A percentile compares a stretch with the other conserved stretches of the same genome.
Conservation (phyloP, 2,329 filamentous ascomycete genomes). For the Malbranchea cinnamomea region DNA sequence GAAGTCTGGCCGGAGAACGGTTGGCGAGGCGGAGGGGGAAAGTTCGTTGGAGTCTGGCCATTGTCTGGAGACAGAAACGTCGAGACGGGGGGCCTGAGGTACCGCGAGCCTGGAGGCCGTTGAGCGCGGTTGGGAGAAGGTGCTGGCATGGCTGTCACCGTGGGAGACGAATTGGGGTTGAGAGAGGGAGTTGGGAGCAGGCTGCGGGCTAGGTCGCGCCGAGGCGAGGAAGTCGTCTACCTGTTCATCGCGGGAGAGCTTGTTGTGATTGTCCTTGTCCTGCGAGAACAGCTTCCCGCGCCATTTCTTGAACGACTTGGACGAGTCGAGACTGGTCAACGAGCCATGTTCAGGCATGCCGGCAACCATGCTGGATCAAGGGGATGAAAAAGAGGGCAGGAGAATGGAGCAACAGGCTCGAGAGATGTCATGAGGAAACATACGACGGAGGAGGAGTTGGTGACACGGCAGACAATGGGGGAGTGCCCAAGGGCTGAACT, state of each 20-base stretch:
- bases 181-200: conserved; percentile 2
- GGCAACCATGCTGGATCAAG: conserved; percentile 7
- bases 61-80: conserved; percentile 20
- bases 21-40: conserved; percentile 9
- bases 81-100: conserved; percentile 19
- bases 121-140: conserved; percentile 2
- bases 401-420: neutral
- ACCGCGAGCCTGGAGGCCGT: conserved; percentile 11
- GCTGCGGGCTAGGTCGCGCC: conserved; percentile 28
- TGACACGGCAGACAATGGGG: no score
- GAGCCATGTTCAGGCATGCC: conserved; percentile 7
- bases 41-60: conserved; percentile 19
- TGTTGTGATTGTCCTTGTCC: conserved; percentile 22
- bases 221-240: conserved; percentile 45
- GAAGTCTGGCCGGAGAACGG: conserved; percentile 9
- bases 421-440: no score
- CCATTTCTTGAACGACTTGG: conserved; percentile 24
- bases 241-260: conserved; percentile 25
- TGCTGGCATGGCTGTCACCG: conserved; percentile 8
- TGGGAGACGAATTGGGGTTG: conserved; percentile 8
- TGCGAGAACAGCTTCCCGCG: conserved; percentile 35
- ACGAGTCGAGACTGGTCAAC: conserved; percentile 7
- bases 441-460: no score
- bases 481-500: no score
- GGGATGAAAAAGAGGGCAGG: neutral